Conservation (phyloP, 2,329 filamentous ascomycete species). For the Talaromyces piceae region DNA sequence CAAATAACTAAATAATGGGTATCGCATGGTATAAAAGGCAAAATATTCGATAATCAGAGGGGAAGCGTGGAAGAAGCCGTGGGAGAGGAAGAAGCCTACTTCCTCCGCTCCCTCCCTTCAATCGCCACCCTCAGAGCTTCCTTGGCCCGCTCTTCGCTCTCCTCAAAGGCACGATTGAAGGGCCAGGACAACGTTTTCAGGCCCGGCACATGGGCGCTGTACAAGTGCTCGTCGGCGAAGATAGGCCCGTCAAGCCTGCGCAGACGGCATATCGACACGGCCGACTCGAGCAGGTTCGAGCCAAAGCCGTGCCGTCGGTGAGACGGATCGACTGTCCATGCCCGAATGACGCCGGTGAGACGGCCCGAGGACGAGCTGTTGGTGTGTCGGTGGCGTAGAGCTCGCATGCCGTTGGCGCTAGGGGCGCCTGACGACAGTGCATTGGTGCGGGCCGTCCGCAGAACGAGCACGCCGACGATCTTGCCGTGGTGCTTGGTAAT, state of each 20-base stretch:
- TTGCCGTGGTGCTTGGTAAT: conserved; percentile 64
- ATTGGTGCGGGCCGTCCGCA: conserved; percentile 31
- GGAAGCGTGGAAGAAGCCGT: too few relatives aligned
- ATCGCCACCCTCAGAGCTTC: conserved; percentile 23
- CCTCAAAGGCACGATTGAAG: conserved; percentile 56
- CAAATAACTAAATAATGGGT: neutral
- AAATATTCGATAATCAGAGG: conserved; percentile 1
- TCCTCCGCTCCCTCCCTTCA: conserved; percentile 10
- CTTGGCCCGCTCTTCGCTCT: conserved; percentile 50
- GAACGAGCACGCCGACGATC: conserved; percentile 62
- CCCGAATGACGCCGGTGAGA: conserved; percentile 52
- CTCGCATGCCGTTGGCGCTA: conserved; percentile 14
- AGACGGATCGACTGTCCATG: conserved; percentile 66
- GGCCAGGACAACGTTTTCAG: conserved; percentile 53
- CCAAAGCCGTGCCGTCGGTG: conserved; percentile 68
- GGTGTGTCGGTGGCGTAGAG: conserved; percentile 15
- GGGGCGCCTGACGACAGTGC: conserved; percentile 15
- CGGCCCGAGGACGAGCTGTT: conserved; percentile 11
- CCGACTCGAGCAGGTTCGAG: conserved; percentile 63
- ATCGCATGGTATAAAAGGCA: neutral
- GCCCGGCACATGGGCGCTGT: conserved; percentile 60
- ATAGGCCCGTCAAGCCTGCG: conserved; percentile 61
- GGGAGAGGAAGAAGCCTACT: neutral
- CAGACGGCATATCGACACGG: conserved; percentile 60
- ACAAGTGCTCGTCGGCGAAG: conserved; percentile 55